Evolutionary conservation across 352 stramenopile species (phyloP), one percentile per base, ranked within the genome.

Genomic region (Phytophthora hybrid): DNA sequence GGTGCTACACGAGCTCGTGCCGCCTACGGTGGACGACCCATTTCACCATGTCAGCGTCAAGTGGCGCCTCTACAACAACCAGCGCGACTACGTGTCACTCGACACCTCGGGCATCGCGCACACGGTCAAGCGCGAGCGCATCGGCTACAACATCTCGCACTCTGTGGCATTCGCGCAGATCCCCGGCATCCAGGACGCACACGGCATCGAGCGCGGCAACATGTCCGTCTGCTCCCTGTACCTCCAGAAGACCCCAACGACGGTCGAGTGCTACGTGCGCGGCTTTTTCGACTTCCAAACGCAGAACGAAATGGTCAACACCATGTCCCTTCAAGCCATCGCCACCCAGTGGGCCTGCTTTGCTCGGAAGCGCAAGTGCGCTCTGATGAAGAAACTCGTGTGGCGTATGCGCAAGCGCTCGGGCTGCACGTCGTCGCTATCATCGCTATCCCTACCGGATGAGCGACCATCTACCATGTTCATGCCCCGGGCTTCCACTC

Each of bases 191-290:
- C 63, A 80, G 41, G 67, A 69, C 6, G 57, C 65, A n/a, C 71
- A 84, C 69, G 71, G 64, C 21, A 78, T 88, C 52, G 76, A 79
- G 29, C 77, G 83, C 5, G 83, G 79, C 31, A 82, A 84, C 61
- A 84, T 88, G 73, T 88, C 81, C 0, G 69, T 88, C 5, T 90
- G 81, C 67, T 80, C 77, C 0, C 63, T 90, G 5, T 90, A 83
- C 37, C 69, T 72, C 31, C 79, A 90, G 59, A 77, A 81, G 34
- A 82, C 73, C n/a, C 60, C 72, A 4, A 74, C 59, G n/a, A 82
- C 72, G 3, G 80, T 88, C 19, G 74, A 90, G 57, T 79, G 81
- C 54, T 88, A 87, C 63, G 77, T 85, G 37, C 77, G 73, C 11
- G 77, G 79, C 32, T 85, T 83, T 37, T 88, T 90, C 57, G 79